Base-by-base conservation (phyloP, 495 filamentous ascomycete species). In the Lasiosphaeris hirsuta region DNA sequence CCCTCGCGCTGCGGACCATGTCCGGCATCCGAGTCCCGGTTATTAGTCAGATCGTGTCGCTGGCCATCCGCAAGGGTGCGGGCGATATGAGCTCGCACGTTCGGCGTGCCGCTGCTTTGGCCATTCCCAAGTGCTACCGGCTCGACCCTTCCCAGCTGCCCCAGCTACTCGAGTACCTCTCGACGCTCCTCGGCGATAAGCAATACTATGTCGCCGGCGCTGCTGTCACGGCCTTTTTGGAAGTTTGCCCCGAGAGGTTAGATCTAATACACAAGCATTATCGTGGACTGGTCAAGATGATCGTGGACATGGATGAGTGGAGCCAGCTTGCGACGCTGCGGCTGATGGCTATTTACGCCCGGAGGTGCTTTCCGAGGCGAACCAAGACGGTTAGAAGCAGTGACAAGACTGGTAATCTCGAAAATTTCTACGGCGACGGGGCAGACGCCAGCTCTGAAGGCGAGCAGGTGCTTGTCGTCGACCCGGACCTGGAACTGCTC, bases 261-360 rank as follows among this genome's bases (percentile, higher is more conserved):
- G 90, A 93, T 65, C 70, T 97, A 43, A 84, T 98, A 51, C 95
- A 98, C 72, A 85, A 89, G 63, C 88, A 93, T 66, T 98, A 97
- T 67, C 82, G 89, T 57, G 76, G 80, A 47, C 72, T 98, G 43
- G 84, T 93, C 40, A 89, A 84, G 70, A 96, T 96, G 77, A 74
- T 97, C 33, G 90, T 97, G 30, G 94, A 97, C 66, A 98, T 98
- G 94, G 94, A 98, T 72, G 94, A 98, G 71, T 98, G 94, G 94
- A 86, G 90, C 43, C 94, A 98, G 71, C 70, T 97, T 2, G 86
- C 88, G 0, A 89, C 88, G 9, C 61, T 97, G 62, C 83, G 84
- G 44, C 72, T 97, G 56, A 84, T 97, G 82, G 87, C 86, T 5
- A 69, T 85, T 23, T 98, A 98, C 64, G 85, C 90, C 5, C 84